Evolutionary conservation across 2,329 filamentous ascomycete species (phyloP), one percentile per base, ranked within the genome.

Genomic region (Sporothrix luriei): DNA sequence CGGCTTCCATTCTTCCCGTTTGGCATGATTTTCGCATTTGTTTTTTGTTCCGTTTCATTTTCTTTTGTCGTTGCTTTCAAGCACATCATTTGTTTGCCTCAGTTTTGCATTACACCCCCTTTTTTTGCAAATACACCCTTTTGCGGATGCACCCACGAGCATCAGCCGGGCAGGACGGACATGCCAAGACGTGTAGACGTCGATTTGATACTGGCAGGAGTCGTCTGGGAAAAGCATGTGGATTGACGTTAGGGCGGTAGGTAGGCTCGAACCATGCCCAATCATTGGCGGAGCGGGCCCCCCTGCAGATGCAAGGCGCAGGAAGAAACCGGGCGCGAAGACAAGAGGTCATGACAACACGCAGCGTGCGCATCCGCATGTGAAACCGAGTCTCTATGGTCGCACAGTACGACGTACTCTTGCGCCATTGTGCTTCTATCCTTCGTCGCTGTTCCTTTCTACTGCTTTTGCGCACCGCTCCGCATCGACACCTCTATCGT

Each of bases 171-270:
- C 2, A 46, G 13, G 57, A 26, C 13, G 19, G 38, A 6, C 38
- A 24, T 11, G 11, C 33, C 19, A 21, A 38, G 55, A 21, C 55
- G 55, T 38, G n/a, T 19, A 16, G 46, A 48, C 46, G 48, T 21
- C 19, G 51, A 54, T 24, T 29, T 54, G 38, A 24, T 11, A 16
- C n/a, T 11, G 21, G 38, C 55, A 16, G 38, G 9, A 38, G 10
- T 11, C n/a, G 33, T 43, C n/a, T n/a, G 38, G 19, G 21, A 26
- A 61, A 62, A 62, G 57, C 57, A 62, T 62, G 38, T 62, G 55
- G 9, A 29, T 59, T 55, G 52, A 26, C 16, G 16, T 57, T 43
- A 5, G n/a, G 55, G n/a, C 55, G 33, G 33, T n/a, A n/a, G n/a
- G n/a, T n/a, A 21, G 29, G 55, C 55, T 61, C n/a, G 52, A n/a